A percentile compares a stretch with the other conserved stretches of the same genome.
Conservation (phyloP, 75 land plant species). For the Cunninghamia lanceolata region DNA sequence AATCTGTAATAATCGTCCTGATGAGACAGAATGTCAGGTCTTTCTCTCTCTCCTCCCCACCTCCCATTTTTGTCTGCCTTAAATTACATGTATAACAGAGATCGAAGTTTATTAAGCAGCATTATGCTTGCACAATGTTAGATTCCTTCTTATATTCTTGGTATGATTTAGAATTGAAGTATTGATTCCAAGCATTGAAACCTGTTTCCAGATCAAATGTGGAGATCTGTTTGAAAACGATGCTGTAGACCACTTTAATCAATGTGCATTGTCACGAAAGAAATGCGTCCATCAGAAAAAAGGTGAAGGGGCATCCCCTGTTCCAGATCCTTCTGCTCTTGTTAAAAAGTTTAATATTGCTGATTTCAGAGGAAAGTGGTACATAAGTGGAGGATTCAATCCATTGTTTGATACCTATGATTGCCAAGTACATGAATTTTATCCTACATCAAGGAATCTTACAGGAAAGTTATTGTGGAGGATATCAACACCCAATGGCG, state of each 20-base stretch:
- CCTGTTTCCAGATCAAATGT: conserved; percentile 77
- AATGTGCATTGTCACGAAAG: conserved; percentile 92
- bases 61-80: background rate
- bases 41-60: background rate
- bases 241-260: conserved; percentile 91
- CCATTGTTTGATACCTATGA: conserved; percentile 91
- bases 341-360: conserved; percentile 68
- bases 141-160: background rate
- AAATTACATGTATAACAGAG: background rate
- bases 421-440: conserved; percentile 93
- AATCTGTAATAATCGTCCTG: conserved; percentile 90
- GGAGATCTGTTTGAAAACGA: conserved; percentile 93
- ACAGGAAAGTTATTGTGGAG: conserved; percentile 86
- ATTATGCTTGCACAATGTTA: background rate
- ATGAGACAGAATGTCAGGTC: conserved; percentile 98
- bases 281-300: conserved; percentile 84
- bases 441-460: conserved; percentile 48
- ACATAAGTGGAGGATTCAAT: conserved; percentile 71
- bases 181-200: background rate
- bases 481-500: conserved; percentile 42
- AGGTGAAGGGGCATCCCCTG: conserved; percentile 81
- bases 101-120: background rate
- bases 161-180: background rate
- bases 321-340: conserved; percentile 64
- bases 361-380: conserved; percentile 92